These are phyloP conservation scores for Rhynchospora breviuscula DNA, from an alignment of 176 grass and related monocot genomes.

Conservation along the genomic window DNA sequence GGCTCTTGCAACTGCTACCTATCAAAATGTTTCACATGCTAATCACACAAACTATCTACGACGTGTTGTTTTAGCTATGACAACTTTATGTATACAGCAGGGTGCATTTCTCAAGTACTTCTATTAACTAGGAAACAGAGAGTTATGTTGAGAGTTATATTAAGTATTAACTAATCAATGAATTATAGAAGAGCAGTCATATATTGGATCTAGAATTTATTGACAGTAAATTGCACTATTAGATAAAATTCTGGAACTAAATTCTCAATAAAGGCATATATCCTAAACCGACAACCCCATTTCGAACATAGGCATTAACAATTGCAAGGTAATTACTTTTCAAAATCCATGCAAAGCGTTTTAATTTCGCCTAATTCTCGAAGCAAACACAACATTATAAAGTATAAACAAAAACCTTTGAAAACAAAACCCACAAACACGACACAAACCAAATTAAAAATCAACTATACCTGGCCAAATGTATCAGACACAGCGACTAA, in stretches of 20 bases:
- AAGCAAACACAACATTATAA: neutral
- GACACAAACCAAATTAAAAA: neutral
- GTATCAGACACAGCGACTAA: constrained; percentile 68
- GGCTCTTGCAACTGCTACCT: constrained; percentile 73
- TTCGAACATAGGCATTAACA: neutral
- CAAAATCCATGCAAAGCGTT: neutral
- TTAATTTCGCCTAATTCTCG: neutral
- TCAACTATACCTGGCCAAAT: constrained; percentile 44
- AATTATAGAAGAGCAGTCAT: no score
- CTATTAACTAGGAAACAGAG: neutral
- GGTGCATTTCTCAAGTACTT: neutral
- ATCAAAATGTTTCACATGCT: neutral
- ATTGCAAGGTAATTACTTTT: neutral
- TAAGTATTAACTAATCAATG: neutral
- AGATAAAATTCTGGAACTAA: neutral
- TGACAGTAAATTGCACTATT: neutral
- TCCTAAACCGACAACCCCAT: neutral
- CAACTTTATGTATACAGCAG: neutral
- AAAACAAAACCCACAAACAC: neutral
- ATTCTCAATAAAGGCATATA: neutral
- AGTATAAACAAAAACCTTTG: neutral
- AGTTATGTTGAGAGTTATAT: neutral
- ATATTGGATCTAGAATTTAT: neutral
- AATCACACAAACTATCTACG: neutral
- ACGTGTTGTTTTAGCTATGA: neutral